These are phyloP conservation scores for Tricharina praecox DNA, from an alignment of 495 filamentous ascomycete species.

Conservation along the genomic window DNA sequence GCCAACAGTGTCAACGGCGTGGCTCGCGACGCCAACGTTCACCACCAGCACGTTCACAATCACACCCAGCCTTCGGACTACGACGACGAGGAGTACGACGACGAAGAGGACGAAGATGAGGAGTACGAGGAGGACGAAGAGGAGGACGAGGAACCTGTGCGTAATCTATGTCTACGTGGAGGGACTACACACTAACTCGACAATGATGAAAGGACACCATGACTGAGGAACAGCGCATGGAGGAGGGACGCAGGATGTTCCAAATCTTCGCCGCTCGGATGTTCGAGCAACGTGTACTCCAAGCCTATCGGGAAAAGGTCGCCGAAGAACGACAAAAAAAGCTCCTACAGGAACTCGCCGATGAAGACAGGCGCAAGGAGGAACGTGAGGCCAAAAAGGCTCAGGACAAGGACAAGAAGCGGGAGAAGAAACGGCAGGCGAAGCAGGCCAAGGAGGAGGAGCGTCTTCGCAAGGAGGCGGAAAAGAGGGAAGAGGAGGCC, in stretches of 20 bases:
- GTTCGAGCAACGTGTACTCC: conserved; percentile 95
- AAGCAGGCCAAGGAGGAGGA: conserved; percentile 80
- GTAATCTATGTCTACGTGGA: conserved; percentile 10
- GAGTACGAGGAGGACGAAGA: conserved; percentile 83
- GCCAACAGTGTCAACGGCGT: conserved; percentile 37
- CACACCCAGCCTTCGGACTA: conserved; percentile 49
- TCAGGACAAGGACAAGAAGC: conserved; percentile 80
- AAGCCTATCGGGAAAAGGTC: conserved; percentile 93
- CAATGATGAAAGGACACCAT: conserved; percentile 51
- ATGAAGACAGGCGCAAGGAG: conserved; percentile 55
- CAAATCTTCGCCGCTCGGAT: conserved; percentile 98
- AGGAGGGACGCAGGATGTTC: conserved; percentile 96
- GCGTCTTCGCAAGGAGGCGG: conserved; percentile 65
- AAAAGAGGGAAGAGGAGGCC: conserved; percentile 81
- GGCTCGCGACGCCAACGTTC: conserved; percentile 31
- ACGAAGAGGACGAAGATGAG: conserved; percentile 75
- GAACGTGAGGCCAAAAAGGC: conserved; percentile 83
- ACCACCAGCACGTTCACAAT: conserved; percentile 23
- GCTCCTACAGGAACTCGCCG: conserved; percentile 77
- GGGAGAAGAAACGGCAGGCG: conserved; percentile 72
- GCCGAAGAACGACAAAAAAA: conserved; percentile 79
- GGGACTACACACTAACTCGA: neutral
- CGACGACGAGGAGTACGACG: conserved; percentile 49
- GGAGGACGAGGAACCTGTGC: conserved; percentile 72
- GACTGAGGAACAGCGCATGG: conserved; percentile 97